Evolutionary conservation across 805 yeast genomes (phyloP).

Genomic region (Martiniozyma abietophila): DNA sequence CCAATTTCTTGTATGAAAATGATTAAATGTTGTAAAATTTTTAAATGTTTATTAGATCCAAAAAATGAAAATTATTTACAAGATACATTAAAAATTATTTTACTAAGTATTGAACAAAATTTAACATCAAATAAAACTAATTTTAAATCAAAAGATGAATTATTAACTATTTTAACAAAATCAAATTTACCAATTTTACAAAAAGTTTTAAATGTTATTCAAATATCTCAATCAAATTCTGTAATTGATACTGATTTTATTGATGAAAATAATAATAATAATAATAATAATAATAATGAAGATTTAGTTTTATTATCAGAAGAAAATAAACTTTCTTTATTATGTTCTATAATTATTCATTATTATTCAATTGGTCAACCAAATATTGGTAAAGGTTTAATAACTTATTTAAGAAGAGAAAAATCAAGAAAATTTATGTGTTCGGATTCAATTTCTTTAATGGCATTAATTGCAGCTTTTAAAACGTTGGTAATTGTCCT

Average conservation of each 20-base stretch:
- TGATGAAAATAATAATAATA: slow-evolving; percentile 1
- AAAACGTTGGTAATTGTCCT: slow-evolving; percentile 17
- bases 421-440: slow-evolving; percentile 6
- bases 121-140: slow-evolving; percentile 14
- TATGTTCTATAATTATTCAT: slow-evolving; percentile 24
- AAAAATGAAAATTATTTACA: slow-evolving; percentile 14
- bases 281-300: slow-evolving; percentile 7
- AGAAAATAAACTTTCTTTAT: slow-evolving; percentile 23
- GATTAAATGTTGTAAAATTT: slow-evolving; percentile 20
- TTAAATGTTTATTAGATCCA: slow-evolving; percentile 22
- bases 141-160: background rate
- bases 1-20: slow-evolving; percentile 22
- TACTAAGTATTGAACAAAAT: slow-evolving; percentile 16
- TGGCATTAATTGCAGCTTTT: slow-evolving; percentile 23
- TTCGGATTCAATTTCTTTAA: slow-evolving; percentile 20
- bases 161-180: slow-evolving; percentile 2
- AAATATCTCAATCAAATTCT: slow-evolving; percentile 1
- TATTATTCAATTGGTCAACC: slow-evolving; percentile 18
- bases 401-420: slow-evolving; percentile 18
- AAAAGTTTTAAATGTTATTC: slow-evolving; percentile 2
- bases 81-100: slow-evolving; percentile 20
- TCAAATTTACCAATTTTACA: slow-evolving; percentile 6
- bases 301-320: slow-evolving; percentile 16
- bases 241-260: background rate
- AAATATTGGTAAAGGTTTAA: slow-evolving; percentile 17